Percentiles rank a stretch among this genome's conserved stretches.
Conservation (phyloP, 2,329 filamentous ascomycete genomes). For the Albophoma yamanashiensis region DNA sequence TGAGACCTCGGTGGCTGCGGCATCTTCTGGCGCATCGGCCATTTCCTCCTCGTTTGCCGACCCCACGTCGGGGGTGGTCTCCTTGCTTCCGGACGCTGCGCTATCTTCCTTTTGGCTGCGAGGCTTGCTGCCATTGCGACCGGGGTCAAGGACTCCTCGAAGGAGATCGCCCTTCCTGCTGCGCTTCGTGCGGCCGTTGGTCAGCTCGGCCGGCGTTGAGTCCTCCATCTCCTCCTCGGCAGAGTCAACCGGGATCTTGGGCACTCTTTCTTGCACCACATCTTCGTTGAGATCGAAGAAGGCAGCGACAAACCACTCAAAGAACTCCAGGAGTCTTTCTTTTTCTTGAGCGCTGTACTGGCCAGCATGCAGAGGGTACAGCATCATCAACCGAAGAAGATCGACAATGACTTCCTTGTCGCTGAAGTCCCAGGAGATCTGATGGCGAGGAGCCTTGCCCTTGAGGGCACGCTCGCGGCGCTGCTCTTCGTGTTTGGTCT, state of each 20-base stretch:
- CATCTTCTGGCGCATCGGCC: slow-evolving; percentile 48
- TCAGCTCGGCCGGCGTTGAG: slow-evolving; percentile 57
- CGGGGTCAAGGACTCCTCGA: slow-evolving; percentile 73
- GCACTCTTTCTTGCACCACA: slow-evolving; percentile 53
- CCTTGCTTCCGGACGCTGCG: slow-evolving; percentile 68
- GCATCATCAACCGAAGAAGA: slow-evolving; percentile 49
- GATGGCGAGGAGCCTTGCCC: slow-evolving; percentile 53
- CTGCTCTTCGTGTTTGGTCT: slow-evolving; percentile 86
- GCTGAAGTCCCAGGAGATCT: slow-evolving; percentile 65
- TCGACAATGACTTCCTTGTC: slow-evolving; percentile 59
- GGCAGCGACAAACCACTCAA: slow-evolving; percentile 62
- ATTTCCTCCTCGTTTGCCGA: slow-evolving; percentile 71
- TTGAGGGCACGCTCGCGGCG: slow-evolving; percentile 58
- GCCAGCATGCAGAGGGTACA: slow-evolving; percentile 57
- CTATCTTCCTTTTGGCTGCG: slow-evolving; percentile 72
- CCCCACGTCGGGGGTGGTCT: slow-evolving; percentile 76
- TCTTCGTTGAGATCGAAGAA: slow-evolving; percentile 71
- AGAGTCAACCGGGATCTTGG: slow-evolving; percentile 58
- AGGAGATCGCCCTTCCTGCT: slow-evolving; percentile 70
- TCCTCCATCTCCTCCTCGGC: slow-evolving; percentile 73
- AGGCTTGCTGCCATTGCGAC: slow-evolving; percentile 58
- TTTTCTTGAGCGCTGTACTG: slow-evolving; percentile 64
- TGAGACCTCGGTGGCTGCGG: slow-evolving; percentile 48
- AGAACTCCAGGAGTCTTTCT: slow-evolving; percentile 62
- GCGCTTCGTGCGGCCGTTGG: slow-evolving; percentile 57